Base-by-base conservation (phyloP, 805 yeast species). In the Hyphopichia homilentoma region DNA sequence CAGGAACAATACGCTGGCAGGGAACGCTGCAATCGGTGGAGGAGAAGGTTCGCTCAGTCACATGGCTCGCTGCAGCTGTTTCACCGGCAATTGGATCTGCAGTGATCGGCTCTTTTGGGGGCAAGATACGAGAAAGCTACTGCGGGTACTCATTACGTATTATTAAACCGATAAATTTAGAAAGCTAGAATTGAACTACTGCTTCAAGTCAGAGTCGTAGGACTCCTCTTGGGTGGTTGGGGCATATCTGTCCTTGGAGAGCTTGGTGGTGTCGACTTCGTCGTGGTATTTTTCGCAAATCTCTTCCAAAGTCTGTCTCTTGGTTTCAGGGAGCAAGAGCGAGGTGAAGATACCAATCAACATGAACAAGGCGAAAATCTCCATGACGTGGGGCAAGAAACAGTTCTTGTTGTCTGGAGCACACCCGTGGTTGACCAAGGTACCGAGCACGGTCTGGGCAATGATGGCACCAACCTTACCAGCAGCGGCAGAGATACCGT, bases 381-480 rank as follows among this genome's bases (percentile, higher is more conserved):
- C 88, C 94, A 87, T 86, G 45, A 87, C 95, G 48, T 87, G 95
- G 27, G 87, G 86, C 60, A 86, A 74, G 81, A 77, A 86, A 79
- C 95, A 86, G 67, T 78, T 76, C 24, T 48, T 49, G 39, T 75
- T 58, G 37, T 70, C 71, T 31, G 66, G 63, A 22, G 86, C 66
- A 77, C 95, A 87, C 42, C 77, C 73, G 61, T 83, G 90, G 72
- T 83, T 71, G 36, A 81, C 73, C 51, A 87, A 73, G 43, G 95
- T 85, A 73, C 96, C 93, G 46, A 84, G 62, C 58, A 84, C 82
- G 41, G 89, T 80, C 68, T 83, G 93, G 17, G 96, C 95, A 70
- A 87, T 77, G 47, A 87, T 85, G 38, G 96, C 95, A 69, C 96
- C 96, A 50, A 86, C 70, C 61, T 87, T 87, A 72, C 96, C 96